phyloP scores from a whole-genome alignment of 139 green algal genomes.

The Coccomyxa sp. region DNA sequence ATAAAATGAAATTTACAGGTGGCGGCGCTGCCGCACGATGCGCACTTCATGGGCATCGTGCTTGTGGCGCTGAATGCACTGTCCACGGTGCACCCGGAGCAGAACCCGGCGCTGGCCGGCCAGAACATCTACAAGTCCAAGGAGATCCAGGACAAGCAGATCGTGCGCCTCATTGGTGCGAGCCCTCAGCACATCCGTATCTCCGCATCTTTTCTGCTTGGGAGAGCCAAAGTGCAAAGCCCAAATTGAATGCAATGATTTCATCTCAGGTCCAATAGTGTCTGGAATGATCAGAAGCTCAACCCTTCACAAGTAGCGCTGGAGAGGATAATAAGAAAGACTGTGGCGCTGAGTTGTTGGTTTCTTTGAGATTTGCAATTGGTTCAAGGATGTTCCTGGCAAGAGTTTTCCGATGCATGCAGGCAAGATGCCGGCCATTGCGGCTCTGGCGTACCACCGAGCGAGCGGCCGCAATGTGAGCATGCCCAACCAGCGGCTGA shows the following conservation, averaged over 20 bases:
- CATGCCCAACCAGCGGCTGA: conserved; percentile 78
- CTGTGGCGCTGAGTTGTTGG: too few relatives aligned
- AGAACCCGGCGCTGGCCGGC: conserved; percentile 92
- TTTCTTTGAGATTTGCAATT: too few relatives aligned
- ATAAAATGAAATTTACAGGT: too few relatives aligned
- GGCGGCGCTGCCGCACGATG: conserved; percentile 81
- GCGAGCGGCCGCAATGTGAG: conserved; percentile 70
- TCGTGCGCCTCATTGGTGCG: conserved; percentile 75
- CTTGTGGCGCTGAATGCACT: conserved; percentile 62
- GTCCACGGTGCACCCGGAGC: conserved; percentile 80
- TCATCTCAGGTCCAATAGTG: too few relatives aligned
- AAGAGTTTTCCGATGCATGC: neutral
- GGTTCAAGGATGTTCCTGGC: too few relatives aligned
- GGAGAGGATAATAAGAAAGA: too few relatives aligned
- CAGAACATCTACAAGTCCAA: conserved; percentile 83
- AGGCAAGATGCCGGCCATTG: conserved; percentile 86
- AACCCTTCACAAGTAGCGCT: too few relatives aligned
- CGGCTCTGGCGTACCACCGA: conserved; percentile 91
- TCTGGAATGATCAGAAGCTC: too few relatives aligned
- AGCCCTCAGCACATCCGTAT: too few relatives aligned
- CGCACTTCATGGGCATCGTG: conserved; percentile 75
- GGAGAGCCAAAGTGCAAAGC: too few relatives aligned
- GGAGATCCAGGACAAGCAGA: conserved; percentile 95
- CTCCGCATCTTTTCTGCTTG: neutral
- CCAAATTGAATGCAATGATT: too few relatives aligned